These are phyloP conservation scores for Trametes polyzona DNA, from an alignment of 1,284 basidiomycete genomes.

Conservation along the genomic window DNA sequence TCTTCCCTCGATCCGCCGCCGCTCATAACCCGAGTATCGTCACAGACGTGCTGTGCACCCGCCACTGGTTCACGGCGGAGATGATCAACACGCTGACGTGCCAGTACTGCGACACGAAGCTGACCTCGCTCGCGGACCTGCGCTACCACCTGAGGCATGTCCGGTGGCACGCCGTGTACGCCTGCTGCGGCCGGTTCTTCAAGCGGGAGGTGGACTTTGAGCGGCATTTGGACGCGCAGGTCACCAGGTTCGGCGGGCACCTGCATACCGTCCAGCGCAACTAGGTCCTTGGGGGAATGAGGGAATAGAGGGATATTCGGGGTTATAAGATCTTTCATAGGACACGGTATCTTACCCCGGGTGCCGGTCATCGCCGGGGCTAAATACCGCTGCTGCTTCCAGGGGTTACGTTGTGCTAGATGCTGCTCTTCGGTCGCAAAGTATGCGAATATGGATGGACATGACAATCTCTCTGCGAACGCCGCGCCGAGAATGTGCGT, in stretches of 20 bases:
- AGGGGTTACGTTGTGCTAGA: background rate
- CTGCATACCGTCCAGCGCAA: slow-evolving; percentile 4
- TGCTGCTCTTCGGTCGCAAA: too few species aligned
- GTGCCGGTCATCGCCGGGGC: too few species aligned
- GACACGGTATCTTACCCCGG: too few species aligned
- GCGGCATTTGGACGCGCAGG: slow-evolving; percentile 30
- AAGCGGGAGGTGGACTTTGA: slow-evolving; percentile 38
- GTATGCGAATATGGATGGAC: too few species aligned
- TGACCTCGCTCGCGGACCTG: slow-evolving; percentile 42
- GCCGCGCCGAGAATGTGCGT: background rate
- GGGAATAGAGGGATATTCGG: too few species aligned
- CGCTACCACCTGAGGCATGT: slow-evolving; percentile 41
- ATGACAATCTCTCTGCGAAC: too few species aligned
- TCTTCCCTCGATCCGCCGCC: background rate
- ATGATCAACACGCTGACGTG: slow-evolving; percentile 42
- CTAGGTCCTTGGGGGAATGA: background rate
- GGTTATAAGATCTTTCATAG: too few species aligned
- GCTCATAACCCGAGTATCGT: background rate
- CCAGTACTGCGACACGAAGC: slow-evolving; percentile 40
- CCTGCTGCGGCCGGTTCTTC: slow-evolving; percentile 48
- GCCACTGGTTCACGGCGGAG: slow-evolving; percentile 40
- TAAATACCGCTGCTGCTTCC: too few species aligned
- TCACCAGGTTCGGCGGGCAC: slow-evolving; percentile 5
- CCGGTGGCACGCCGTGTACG: slow-evolving; percentile 40
- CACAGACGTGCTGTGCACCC: slow-evolving; percentile 37